These are phyloP conservation scores for Fallopia convolvulus DNA, from an alignment of 148 eudicot genomes.

Conservation along the genomic window DNA sequence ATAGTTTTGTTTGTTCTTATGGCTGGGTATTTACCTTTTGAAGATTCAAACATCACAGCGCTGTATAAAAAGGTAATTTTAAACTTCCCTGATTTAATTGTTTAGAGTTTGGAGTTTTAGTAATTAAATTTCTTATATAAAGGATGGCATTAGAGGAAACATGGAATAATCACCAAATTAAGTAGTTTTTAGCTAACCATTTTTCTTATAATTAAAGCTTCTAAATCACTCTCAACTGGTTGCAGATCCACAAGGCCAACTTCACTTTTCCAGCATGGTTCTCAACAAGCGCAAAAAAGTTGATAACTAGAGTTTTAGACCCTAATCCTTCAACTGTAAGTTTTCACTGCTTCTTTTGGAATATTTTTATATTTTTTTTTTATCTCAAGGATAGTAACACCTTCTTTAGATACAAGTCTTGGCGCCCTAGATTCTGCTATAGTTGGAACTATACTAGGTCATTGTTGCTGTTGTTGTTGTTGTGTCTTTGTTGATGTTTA, in stretches of 20 bases:
- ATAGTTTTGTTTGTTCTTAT: constrained; percentile 84
- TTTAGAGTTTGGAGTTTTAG: not conserved
- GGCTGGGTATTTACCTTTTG: constrained; percentile 91
- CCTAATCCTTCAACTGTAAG: constrained; percentile 80
- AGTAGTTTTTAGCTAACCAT: not conserved
- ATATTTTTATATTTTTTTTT: not conserved
- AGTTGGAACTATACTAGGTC: no score
- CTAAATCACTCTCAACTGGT: constrained; percentile 5
- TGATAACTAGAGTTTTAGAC: constrained; percentile 74
- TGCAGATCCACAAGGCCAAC: constrained; percentile 75
- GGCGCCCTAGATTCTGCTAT: no score
- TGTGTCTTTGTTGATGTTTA: not conserved
- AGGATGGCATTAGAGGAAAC: not conserved
- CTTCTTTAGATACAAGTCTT: not conserved
- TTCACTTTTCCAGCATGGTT: constrained; percentile 88
- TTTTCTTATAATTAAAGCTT: not conserved
- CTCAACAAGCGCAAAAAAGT: constrained; percentile 73
- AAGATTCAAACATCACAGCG: constrained; percentile 74
- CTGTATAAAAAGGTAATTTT: constrained; percentile 66
- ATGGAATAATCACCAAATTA: not conserved
- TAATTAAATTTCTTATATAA: not conserved
- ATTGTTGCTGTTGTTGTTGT: no score
- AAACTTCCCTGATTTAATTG: not conserved
- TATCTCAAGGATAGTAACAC: not conserved
- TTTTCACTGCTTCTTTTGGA: constrained; percentile 2